Percentiles rank a stretch among this genome's conserved stretches.
phyloP scores from a whole-genome alignment of 345 rosid species.

The Cardiospermum halicacabum region DNA sequence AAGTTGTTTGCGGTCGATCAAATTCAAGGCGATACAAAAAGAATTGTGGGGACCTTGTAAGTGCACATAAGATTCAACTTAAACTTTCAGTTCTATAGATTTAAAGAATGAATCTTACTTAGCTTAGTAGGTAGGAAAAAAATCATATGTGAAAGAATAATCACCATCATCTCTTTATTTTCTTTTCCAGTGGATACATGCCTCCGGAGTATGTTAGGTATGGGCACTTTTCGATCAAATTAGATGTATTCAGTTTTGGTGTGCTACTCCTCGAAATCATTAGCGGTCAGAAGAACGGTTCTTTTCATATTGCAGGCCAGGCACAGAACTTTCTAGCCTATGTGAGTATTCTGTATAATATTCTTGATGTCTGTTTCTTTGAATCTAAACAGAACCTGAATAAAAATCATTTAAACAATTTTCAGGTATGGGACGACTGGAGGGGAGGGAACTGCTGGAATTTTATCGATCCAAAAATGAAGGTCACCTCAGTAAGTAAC shows the following conservation, averaged over 20 bases:
- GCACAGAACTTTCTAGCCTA: constrained; percentile 17
- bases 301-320: not conserved
- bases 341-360: constrained; percentile 4
- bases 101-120: too few relatives aligned
- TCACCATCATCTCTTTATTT: not conserved
- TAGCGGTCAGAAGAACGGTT: constrained; percentile 20
- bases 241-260: constrained; percentile 35
- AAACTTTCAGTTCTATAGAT: too few relatives aligned
- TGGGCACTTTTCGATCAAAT: constrained; percentile 28
- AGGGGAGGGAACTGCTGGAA: not conserved
- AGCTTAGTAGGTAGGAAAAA: too few relatives aligned
- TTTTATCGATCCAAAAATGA: constrained; percentile 33
- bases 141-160: not conserved
- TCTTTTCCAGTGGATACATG: constrained; percentile 8
- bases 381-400: not conserved
- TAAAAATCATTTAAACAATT: too few relatives aligned
- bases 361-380: not conserved
- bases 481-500: constrained; percentile 22
- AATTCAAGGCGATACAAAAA: constrained; percentile 1
- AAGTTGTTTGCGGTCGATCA: constrained; percentile 1
- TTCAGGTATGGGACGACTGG: too few relatives aligned
- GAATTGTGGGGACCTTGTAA: constrained; percentile 3
- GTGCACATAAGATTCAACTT: too few relatives aligned
- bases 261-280: constrained; percentile 33
- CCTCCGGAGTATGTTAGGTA: constrained; percentile 20